Evolutionary conservation across 208 protist genomes (phyloP).

Genomic region (Balamuthia mandrillaris): DNA sequence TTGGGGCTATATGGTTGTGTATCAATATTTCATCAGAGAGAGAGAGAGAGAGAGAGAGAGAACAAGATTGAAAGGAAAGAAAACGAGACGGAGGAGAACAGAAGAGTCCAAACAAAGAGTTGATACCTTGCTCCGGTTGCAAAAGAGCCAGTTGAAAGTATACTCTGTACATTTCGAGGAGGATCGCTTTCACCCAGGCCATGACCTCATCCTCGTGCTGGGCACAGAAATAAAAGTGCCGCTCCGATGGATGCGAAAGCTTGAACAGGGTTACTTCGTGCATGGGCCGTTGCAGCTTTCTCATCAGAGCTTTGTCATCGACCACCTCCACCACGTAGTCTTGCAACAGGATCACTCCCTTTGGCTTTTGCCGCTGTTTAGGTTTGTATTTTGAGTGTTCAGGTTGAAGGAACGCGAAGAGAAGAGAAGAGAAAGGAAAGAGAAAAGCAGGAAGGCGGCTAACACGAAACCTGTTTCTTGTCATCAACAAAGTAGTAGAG

Average conservation of each 20-base stretch:
- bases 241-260: not conserved
- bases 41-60: not conserved
- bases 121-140: no score
- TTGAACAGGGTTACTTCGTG: slow-evolving; percentile 6
- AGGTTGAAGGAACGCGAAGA: not conserved
- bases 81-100: not conserved
- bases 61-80: not conserved
- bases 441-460: not conserved
- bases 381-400: no score
- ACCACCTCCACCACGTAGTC: slow-evolving; percentile 18
- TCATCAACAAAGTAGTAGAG: no score
- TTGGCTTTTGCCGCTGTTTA: no score
- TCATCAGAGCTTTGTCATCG: not conserved
- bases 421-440: slow-evolving; percentile 1
- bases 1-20: no score
- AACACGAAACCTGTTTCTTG: no score
- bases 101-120: not conserved
- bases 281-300: not conserved
- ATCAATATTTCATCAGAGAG: no score
- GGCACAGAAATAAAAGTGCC: not conserved
- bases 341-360: not conserved
- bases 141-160: no score
- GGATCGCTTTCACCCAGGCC: not conserved
- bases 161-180: not conserved
- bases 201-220: not conserved